Evolutionary conservation across 2,329 filamentous ascomycete species (phyloP), one percentile per base, ranked within the genome.

Genomic region (Cladosporium oxysporum): DNA sequence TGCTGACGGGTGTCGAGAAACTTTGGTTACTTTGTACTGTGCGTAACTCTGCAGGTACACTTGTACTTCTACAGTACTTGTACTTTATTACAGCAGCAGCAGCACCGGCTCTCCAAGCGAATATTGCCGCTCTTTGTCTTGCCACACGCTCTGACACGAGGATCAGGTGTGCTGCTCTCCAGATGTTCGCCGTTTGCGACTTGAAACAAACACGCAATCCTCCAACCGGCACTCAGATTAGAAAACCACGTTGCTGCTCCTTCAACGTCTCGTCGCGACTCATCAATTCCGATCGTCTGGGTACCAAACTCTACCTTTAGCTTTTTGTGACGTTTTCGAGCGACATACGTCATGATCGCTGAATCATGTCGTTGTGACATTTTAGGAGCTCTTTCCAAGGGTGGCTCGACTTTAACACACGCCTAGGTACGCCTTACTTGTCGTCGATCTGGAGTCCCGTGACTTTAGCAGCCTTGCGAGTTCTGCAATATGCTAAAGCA

Each of bases 261-360:
- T n/a, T n/a, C 41, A 47, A 21, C n/a, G 41, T 47, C 41, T 47
- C 41, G 41, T 21, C 41, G 21, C 8, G 41, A 47, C n/a, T 47
- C 41, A 47, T 47, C 8, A n/a, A 47, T 47, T 16, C 41, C 41
- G n/a, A 47, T 47, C 41, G 16, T 23, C n/a, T 23, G n/a, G 41
- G 41, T 21, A 47, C 18, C 7, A 47, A 47, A 47, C 8, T 47
- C 41, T 47, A 47, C 41, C 8, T 21, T 18, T 23, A 12, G 11
- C 41, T 47, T 21, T 21, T 11, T 12, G 52, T 55, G 29, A 55
- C 52, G 52, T 29, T n/a, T n/a, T 55, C 18, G 31, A 33, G 7
- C 52, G n/a, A n/a, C n/a, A n/a, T 55, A 55, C 52, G 52, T 55
- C 52, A 55, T 55, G 52, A 12, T 55, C 10, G 52, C 16, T n/a